Conservation (phyloP, 2,329 filamentous ascomycete species). For the Domatiomyces globalis region DNA sequence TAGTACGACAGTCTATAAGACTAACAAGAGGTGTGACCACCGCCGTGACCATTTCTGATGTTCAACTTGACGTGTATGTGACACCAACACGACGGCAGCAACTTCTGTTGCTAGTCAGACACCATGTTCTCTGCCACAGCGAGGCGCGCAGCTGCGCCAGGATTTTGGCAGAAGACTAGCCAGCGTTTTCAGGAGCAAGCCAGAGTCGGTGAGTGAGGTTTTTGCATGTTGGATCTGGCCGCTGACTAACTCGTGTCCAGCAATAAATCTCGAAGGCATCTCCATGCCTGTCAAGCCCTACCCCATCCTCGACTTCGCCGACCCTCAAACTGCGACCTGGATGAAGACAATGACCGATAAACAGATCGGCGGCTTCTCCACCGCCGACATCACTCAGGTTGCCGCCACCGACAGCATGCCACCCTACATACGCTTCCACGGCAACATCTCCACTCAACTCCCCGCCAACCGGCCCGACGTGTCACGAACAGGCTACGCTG, state of each 20-base stretch:
- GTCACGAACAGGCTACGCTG: constrained; percentile 72
- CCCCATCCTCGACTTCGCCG: constrained; percentile 17
- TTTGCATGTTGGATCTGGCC: not conserved
- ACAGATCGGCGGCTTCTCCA: constrained; percentile 76
- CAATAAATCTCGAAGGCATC: constrained; percentile 18
- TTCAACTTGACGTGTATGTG: too few relatives aligned
- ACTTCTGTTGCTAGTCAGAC: not conserved
- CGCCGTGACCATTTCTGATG: too few relatives aligned
- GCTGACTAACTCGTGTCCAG: constrained; percentile 5
- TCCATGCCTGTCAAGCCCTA: constrained; percentile 11
- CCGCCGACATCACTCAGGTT: constrained; percentile 54
- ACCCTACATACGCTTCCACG: constrained; percentile 68
- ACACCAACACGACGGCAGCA: not conserved
- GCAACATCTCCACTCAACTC: constrained; percentile 72
- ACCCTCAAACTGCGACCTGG: constrained; percentile 27
- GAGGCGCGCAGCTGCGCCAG: constrained; percentile 15
- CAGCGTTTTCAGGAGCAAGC: constrained; percentile 15
- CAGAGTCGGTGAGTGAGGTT: constrained; percentile 14
- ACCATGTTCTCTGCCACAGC: constrained; percentile 13
- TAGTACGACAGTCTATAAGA: too few relatives aligned
- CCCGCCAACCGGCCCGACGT: constrained; percentile 61
- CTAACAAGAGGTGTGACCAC: too few relatives aligned
- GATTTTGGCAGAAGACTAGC: constrained; percentile 17
- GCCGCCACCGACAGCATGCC: constrained; percentile 32
- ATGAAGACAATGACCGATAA: constrained; percentile 73